Percentiles rank a stretch among this genome's conserved stretches.
These are phyloP conservation scores for Stagonosporopsis cucurbitacearum DNA, from an alignment of 2,329 filamentous ascomycete species.

Conservation along the genomic window DNA sequence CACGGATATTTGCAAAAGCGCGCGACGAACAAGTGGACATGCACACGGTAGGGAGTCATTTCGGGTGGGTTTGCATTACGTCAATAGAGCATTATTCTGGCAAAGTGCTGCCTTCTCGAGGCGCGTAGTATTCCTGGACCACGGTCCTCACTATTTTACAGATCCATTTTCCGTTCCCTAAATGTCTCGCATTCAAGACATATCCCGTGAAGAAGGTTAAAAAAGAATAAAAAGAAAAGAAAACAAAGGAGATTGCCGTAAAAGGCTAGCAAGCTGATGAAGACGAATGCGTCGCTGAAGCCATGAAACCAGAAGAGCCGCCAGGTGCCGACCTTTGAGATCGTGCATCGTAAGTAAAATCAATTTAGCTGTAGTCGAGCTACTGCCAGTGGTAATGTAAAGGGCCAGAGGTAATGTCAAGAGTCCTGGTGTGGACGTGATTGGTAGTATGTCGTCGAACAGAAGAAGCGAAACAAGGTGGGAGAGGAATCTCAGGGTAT, in stretches of 20 bases:
- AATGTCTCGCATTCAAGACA: conserved; percentile 11
- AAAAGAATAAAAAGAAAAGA: too few species aligned
- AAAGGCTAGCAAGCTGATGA: conserved; percentile 11
- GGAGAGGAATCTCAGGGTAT: conserved; percentile 48
- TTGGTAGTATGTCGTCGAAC: conserved; percentile 19
- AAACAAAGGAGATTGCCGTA: conserved; percentile 16
- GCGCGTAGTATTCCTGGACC: conserved; percentile 10
- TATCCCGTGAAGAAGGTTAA: conserved; percentile 15
- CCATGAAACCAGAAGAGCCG: conserved; percentile 29
- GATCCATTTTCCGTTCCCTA: conserved; percentile 19
- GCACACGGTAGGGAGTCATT: too few species aligned
- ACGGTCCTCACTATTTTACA: conserved; percentile 19
- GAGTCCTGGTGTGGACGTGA: conserved; percentile 22
- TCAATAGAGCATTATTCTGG: conserved; percentile 3
- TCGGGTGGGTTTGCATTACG: background rate
- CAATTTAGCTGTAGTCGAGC: conserved; percentile 27
- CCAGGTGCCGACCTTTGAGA: conserved; percentile 36
- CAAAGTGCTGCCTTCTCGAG: conserved; percentile 5
- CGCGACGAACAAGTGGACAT: background rate
- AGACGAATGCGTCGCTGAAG: conserved; percentile 14
- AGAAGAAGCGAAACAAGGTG: conserved; percentile 33
- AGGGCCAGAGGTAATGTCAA: conserved; percentile 12
- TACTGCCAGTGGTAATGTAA: conserved; percentile 13
- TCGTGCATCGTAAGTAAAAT: conserved; percentile 35
- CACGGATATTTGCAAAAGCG: background rate